A percentile compares a stretch with the other conserved stretches of the same genome.
Conservation (phyloP, 2,329 filamentous ascomycete genomes). For the Arthrobotrys iridis region DNA sequence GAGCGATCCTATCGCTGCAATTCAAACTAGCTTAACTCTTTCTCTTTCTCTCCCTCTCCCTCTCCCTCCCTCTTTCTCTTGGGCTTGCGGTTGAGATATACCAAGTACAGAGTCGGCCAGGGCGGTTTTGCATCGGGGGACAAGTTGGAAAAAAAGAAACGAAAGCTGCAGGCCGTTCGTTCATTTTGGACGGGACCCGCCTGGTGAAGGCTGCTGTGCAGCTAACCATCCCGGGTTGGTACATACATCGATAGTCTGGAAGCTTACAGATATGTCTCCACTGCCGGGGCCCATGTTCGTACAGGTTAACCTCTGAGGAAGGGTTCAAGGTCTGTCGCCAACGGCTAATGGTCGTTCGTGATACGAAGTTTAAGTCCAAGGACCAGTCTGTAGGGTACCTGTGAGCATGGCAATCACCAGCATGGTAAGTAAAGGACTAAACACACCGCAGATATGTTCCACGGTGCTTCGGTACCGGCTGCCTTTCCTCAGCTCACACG, state of each 20-base stretch:
- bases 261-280: constrained; percentile 40
- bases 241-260: constrained; percentile 30
- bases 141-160: neutral
- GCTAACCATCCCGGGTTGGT: constrained; percentile 50
- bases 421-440: neutral
- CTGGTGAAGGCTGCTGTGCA: constrained; percentile 38
- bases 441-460: constrained; percentile 8
- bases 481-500: neutral
- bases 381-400: neutral
- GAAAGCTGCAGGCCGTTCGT: constrained; percentile 25
- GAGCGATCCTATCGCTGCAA: constrained; percentile 10
- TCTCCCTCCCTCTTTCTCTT: too few species aligned
- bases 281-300: constrained; percentile 16
- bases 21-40: too few species aligned
- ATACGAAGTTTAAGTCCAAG: constrained; percentile 1
- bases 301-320: constrained; percentile 12
- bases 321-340: constrained; percentile 32
- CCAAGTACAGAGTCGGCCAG: constrained; percentile 17
- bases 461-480: constrained; percentile 5
- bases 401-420: constrained; percentile 18
- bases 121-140: constrained; percentile 17
- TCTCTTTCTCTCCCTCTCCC: too few species aligned
- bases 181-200: constrained; percentile 45
- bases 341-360: constrained; percentile 27
- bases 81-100: constrained; percentile 8